These are phyloP conservation scores for Cyberlindnera mississippiensis DNA, from an alignment of 805 yeast species.

Conservation along the genomic window DNA sequence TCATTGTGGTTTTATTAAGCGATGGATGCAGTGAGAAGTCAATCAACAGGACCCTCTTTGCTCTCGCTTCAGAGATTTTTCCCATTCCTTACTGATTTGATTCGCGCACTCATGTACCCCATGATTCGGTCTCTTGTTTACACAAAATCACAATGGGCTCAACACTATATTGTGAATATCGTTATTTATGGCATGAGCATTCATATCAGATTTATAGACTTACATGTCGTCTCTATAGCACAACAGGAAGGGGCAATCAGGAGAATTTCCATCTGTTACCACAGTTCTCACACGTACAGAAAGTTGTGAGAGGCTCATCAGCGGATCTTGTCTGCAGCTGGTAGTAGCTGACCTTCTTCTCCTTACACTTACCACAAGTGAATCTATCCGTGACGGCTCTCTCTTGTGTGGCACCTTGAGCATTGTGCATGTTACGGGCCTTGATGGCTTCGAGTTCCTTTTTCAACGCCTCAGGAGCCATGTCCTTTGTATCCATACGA, in stretches of 20 bases:
- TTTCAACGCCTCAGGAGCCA: constrained; percentile 91
- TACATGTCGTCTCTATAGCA: too few species aligned
- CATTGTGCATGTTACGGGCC: constrained; percentile 87
- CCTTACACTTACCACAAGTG: constrained; percentile 96
- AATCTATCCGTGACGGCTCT: constrained; percentile 95
- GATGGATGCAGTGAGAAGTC: too few species aligned
- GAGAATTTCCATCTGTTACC: constrained; percentile 98
- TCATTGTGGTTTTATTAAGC: too few species aligned
- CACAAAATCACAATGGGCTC: too few species aligned
- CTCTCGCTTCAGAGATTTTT: too few species aligned
- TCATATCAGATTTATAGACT: too few species aligned
- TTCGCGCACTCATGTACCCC: too few species aligned
- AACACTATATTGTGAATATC: too few species aligned
- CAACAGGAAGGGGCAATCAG: constrained; percentile 26
- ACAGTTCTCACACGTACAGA: constrained; percentile 96
- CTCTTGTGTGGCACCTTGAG: constrained; percentile 95
- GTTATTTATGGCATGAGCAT: too few species aligned
- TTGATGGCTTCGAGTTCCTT: constrained; percentile 81
- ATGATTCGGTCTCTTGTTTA: too few species aligned
- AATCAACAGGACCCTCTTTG: too few species aligned
- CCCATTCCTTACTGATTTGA: too few species aligned
- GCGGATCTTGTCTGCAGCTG: constrained; percentile 98
- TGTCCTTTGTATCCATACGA: constrained; percentile 84
- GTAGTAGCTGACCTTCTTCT: constrained; percentile 93
- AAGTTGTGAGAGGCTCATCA: constrained; percentile 97